phyloP scores from a whole-genome alignment of 768 basidiomycete genomes.

The Cystobasidium ongulense region DNA sequence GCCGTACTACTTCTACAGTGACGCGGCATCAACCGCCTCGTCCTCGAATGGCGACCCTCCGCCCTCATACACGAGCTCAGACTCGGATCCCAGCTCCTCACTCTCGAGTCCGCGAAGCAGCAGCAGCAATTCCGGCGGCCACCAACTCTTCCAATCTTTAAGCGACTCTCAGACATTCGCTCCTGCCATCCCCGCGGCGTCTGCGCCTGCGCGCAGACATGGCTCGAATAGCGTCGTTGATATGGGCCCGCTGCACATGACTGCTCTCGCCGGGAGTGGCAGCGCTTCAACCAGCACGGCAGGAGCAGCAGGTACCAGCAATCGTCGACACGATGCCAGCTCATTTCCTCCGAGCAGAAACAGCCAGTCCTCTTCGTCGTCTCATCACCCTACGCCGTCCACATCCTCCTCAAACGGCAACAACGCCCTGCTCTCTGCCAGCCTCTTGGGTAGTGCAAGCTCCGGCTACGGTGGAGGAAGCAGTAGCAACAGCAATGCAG shows the following conservation, averaged over 20 bases:
- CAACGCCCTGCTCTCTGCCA: neutral
- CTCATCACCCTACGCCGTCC: neutral
- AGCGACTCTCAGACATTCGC: neutral
- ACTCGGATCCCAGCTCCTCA: neutral
- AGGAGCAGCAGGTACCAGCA: neutral
- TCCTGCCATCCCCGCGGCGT: neutral
- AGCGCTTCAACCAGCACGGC: neutral
- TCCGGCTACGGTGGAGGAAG: neutral
- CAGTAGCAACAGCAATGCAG: neutral
- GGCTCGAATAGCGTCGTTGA: neutral
- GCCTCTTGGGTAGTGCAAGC: neutral
- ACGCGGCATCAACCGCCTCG: neutral
- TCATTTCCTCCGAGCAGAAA: neutral
- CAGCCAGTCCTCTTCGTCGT: neutral
- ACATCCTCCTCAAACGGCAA: neutral
- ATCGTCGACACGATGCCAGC: neutral
- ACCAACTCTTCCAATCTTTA: neutral
- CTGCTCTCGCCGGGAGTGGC: neutral
- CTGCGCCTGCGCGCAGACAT: neutral
- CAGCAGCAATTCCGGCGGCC: neutral
- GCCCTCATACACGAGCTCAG: conserved; percentile 7
- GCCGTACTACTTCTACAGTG: conserved; percentile 26
- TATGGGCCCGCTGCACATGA: neutral
- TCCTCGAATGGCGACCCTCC: conserved; percentile 6
- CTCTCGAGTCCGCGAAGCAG: neutral